Evolutionary conservation across 371 early-diverging fungal species (phyloP), one percentile per base, ranked within the genome.

Genomic region (Apophysomyces variabilis): DNA sequence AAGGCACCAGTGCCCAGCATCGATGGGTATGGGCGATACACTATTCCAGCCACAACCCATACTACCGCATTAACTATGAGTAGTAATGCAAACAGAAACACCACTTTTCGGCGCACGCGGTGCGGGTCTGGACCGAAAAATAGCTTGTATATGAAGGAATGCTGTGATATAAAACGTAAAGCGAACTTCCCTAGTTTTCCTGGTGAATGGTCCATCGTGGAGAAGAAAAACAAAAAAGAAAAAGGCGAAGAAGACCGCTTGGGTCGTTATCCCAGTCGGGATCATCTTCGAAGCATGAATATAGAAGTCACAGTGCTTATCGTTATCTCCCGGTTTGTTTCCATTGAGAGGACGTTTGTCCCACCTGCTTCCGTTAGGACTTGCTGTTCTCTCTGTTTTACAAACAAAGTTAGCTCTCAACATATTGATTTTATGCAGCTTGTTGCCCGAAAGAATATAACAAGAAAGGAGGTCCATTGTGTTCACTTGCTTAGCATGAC

Each of bases 1-100:
- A 90, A 62, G 1, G 78, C 75, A 62, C 82, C 84, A 9, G 83
- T 76, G 12, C 84, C 85, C 7, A 85, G 35, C 45, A 87, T 70
- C 1, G 76, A 73, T 12, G 84, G 85, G 54, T 82, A 84, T 1
- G 68, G 57, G 4, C 64, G 69, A 16, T 76, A 83, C 4, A 73
- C 66, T 21, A 77, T 50, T 0, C 71, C 73, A 1, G 82, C 72
- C 9, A 72, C 70, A 1, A 83, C 67, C 87, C 87, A 87, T 4
- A 84, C 66, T 0, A 65, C 35, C n/a, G 79, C 61, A 62, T 87
- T 84, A 0, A 79, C 67, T 1, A 72, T 1, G 14, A 65, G 60
- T 13, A 87, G 72, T 43, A 66, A 66, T 36, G 58, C 61, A 8
- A 76, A 39, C 13, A 79, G 37, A 12, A 67, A 58, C n/a, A 73